Evolutionary conservation across 1,284 basidiomycete genomes (phyloP).

Genomic region (Cryptococcus sp.): DNA sequence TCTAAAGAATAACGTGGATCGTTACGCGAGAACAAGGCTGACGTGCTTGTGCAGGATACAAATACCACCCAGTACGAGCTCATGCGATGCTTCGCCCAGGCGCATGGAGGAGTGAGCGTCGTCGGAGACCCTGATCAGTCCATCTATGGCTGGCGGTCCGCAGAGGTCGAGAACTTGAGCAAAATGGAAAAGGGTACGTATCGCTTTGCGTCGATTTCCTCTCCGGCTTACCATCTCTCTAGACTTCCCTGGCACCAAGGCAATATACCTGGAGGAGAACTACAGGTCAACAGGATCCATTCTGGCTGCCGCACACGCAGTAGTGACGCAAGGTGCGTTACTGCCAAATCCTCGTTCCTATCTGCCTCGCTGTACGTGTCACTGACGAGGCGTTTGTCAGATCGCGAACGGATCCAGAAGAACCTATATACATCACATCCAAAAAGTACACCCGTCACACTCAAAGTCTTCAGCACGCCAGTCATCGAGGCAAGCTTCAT

Average conservation of each 20-base stretch:
- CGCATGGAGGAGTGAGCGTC: constrained; percentile 67
- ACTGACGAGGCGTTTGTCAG: constrained; percentile 16
- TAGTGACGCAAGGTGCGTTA: constrained; percentile 73
- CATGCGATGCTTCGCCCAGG: constrained; percentile 69
- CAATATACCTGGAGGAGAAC: constrained; percentile 81
- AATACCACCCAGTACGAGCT: constrained; percentile 83
- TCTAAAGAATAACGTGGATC: no score
- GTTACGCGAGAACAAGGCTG: background rate
- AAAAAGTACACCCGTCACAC: constrained; percentile 60
- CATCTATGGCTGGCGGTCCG: constrained; percentile 88
- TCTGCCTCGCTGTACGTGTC: background rate
- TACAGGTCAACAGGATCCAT: constrained; percentile 84
- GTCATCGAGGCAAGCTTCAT: constrained; percentile 68
- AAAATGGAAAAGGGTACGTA: constrained; percentile 68
- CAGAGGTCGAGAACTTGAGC: constrained; percentile 75
- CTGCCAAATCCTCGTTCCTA: background rate
- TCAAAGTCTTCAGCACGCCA: constrained; percentile 45
- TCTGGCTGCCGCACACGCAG: constrained; percentile 70
- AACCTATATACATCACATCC: constrained; percentile 73
- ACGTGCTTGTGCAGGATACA: constrained; percentile 66
- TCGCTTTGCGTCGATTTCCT: no score
- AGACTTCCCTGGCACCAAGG: constrained; percentile 68
- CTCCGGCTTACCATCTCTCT: constrained; percentile 2
- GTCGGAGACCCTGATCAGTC: constrained; percentile 94
- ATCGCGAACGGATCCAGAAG: constrained; percentile 67